Conservation (phyloP, 352 stramenopile genomes). For the Phytophthora syringae region DNA sequence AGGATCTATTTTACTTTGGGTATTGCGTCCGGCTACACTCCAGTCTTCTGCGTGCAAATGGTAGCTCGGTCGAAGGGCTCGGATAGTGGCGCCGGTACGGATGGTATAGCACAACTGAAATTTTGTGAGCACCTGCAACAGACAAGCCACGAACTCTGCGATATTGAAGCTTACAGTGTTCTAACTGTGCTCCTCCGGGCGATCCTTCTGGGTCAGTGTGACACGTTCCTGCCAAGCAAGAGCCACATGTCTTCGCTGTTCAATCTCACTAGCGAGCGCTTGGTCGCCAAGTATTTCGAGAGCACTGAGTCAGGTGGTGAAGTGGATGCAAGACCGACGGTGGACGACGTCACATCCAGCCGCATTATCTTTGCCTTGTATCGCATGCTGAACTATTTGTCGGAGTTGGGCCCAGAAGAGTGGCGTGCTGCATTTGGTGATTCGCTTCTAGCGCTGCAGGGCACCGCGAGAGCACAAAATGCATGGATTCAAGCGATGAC, state of each 20-base stretch:
- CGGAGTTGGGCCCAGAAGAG: slow-evolving; percentile 12
- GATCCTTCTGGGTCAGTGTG: slow-evolving; percentile 27
- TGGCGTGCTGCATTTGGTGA: slow-evolving; percentile 33
- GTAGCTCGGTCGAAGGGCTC: not conserved
- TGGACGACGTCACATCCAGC: slow-evolving; percentile 24
- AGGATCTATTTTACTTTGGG: slow-evolving; percentile 43
- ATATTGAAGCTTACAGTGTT: slow-evolving; percentile 38
- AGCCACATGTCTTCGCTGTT: slow-evolving; percentile 29
- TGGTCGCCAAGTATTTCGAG: slow-evolving; percentile 36
- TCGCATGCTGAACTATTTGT: slow-evolving; percentile 31
- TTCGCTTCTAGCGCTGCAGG: slow-evolving; percentile 28
- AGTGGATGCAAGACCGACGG: slow-evolving; percentile 8
- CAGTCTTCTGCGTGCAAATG: slow-evolving; percentile 43
- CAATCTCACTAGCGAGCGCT: slow-evolving; percentile 37
- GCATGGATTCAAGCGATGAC: slow-evolving; percentile 25
- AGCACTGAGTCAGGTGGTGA: slow-evolving; percentile 9
- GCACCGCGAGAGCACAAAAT: slow-evolving; percentile 11
- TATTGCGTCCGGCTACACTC: slow-evolving; percentile 14
- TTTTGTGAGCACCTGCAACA: slow-evolving; percentile 26
- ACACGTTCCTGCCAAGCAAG: slow-evolving; percentile 17
- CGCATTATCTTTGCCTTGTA: slow-evolving; percentile 32
- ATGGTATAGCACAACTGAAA: slow-evolving; percentile 17
- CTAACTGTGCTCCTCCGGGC: slow-evolving; percentile 39
- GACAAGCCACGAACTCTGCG: slow-evolving; percentile 17
- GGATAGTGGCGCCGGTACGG: not conserved